phyloP scores from a whole-genome alignment of 1,284 basidiomycete species.

The Cryptococcus sp. region DNA sequence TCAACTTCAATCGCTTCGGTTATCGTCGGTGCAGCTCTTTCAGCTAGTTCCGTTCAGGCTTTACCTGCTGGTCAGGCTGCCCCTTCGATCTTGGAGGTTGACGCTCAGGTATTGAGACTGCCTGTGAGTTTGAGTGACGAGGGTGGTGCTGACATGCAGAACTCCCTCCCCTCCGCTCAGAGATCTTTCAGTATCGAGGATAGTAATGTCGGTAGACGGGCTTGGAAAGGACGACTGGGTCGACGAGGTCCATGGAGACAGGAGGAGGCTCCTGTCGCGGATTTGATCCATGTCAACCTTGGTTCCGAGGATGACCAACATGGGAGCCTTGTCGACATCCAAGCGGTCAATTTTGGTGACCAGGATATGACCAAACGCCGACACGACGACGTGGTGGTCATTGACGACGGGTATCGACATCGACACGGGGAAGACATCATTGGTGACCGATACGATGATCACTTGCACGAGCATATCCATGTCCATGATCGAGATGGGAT shows the following conservation, averaged over 20 bases:
- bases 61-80: slow-evolving; percentile 11
- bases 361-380: not conserved
- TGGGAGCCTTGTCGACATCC: slow-evolving; percentile 9
- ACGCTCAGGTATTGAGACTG: not conserved
- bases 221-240: slow-evolving; percentile 15
- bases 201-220: not conserved
- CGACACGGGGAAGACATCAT: no score
- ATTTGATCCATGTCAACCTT: slow-evolving; percentile 12
- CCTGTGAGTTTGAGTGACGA: slow-evolving; percentile 1
- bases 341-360: not conserved
- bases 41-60: slow-evolving; percentile 11
- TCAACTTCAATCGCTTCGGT: slow-evolving; percentile 14
- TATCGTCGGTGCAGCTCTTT: slow-evolving; percentile 23
- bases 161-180: not conserved
- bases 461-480: slow-evolving; percentile 1
- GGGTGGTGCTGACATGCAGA: not conserved
- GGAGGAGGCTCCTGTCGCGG: not conserved
- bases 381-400: not conserved
- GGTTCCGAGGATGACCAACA: slow-evolving; percentile 3
- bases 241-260: slow-evolving; percentile 13
- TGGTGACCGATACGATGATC: no score
- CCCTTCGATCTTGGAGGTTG: not conserved
- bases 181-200: not conserved
- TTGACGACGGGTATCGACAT: slow-evolving; percentile 1
- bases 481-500: not conserved